A percentile compares a stretch with the other conserved stretches of the same genome.
Evolutionary conservation across 108 stramenopile genomes (phyloP).

Genomic region (Skeletonema grethae): DNA sequence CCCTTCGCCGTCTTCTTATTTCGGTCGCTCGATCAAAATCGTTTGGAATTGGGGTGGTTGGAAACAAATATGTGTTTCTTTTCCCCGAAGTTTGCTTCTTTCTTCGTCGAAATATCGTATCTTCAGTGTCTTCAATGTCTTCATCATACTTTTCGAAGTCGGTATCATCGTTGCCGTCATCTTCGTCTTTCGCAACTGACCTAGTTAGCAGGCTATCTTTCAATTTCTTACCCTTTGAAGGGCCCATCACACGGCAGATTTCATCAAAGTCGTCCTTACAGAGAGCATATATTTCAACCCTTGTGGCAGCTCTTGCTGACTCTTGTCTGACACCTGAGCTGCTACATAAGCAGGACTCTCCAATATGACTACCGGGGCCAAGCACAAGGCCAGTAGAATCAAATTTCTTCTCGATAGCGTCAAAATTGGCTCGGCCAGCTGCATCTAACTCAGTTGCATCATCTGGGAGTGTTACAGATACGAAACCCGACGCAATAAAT

Average conservation of each 20-base stretch:
- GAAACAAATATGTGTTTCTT: too few species aligned
- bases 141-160: too few species aligned
- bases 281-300: conserved; percentile 48
- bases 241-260: conserved; percentile 21
- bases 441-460: conserved; percentile 52
- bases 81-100: too few species aligned
- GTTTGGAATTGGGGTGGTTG: too few species aligned
- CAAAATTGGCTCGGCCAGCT: conserved; percentile 23
- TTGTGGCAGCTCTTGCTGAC: conserved; percentile 30
- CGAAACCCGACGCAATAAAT: conserved; percentile 49
- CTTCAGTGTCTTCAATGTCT: too few species aligned
- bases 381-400: conserved; percentile 32
- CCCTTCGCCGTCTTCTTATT: too few species aligned
- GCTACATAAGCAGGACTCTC: conserved; percentile 54
- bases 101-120: too few species aligned
- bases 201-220: not conserved
- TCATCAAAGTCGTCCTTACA: conserved; percentile 39
- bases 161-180: too few species aligned
- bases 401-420: conserved; percentile 23
- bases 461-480: conserved; percentile 35
- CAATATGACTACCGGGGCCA: conserved; percentile 52
- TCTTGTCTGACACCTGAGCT: conserved; percentile 58
- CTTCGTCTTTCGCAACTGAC: too few species aligned
- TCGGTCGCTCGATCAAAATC: too few species aligned
- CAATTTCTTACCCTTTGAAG: conserved; percentile 4